Evolutionary conservation across 345 rosid species (phyloP).

Genomic region (Reutealis trisperma): DNA sequence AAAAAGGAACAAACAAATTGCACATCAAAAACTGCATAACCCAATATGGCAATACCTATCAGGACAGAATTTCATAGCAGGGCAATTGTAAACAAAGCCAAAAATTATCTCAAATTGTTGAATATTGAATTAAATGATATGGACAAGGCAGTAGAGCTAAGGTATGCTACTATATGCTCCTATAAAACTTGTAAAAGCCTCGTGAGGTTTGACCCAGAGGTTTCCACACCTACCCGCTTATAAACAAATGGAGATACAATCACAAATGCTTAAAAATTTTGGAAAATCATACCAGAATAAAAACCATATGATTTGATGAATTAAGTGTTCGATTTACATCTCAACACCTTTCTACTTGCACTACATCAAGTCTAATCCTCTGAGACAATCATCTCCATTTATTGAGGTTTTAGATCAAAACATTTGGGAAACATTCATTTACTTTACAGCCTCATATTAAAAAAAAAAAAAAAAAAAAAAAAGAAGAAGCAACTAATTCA

Average conservation of each 20-base stretch:
- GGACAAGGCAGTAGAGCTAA: too few species aligned
- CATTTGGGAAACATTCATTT: background rate
- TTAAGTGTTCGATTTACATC: background rate
- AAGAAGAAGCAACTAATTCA: background rate
- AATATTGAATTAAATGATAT: background rate
- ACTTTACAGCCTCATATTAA: background rate
- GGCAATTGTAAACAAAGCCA: conserved; percentile 4
- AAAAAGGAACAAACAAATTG: background rate
- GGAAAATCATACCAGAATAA: background rate
- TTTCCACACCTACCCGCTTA: background rate
- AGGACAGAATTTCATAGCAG: background rate
- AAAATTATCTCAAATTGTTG: background rate
- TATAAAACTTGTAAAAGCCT: background rate
- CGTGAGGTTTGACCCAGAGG: background rate
- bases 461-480: background rate
- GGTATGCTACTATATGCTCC: too few species aligned
- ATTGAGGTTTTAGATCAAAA: background rate
- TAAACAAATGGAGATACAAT: background rate
- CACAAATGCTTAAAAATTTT: background rate
- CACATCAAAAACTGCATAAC: background rate
- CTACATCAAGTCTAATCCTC: background rate
- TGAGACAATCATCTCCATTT: background rate
- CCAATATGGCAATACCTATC: background rate
- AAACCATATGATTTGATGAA: background rate
- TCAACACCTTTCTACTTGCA: background rate